Base-by-base conservation (phyloP, 73 alveolate species). In the Paramecium biaurelia region DNA sequence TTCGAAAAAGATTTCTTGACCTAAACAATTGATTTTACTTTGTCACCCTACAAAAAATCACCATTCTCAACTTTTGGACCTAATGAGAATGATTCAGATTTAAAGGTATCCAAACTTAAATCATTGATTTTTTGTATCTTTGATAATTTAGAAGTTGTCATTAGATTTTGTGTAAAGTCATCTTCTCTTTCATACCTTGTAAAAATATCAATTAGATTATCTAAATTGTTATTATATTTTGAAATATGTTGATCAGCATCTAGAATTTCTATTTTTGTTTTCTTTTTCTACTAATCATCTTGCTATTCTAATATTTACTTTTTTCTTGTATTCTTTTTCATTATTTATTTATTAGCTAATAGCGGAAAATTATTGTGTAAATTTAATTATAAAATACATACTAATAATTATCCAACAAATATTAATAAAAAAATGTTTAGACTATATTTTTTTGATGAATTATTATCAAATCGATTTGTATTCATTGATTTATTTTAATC, bases 301-400 rank as follows among this genome's bases (percentile, higher is more conserved):
- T 30, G 47, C 12, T 26, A 63, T 63, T 63, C 84, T 30, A 63
- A 32, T 63, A 23, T 38, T 32, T 63, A 24, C 45, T 32, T 63
- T 63, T 63, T 26, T 63, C 84, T 63, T 7, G 84, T 63, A 63
- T 63, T 63, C 84, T 63, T 63, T 63, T 63, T 63, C 84, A 63
- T 63, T 20, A 63, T 26, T 63, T 30, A 63, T 30, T 63, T 63
- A 63, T 26, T 32, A 5, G 49, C 45, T 63, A 12, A 63, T 6
- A 63, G 84, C 84, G 84, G 84, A 63, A 63, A 63, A 63, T 30
- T 30, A 12, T 63, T 32, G 84, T 26, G 84, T 63, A 12, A 63
- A 30, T 63, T 63, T 63, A 30, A 26, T 63, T 63, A 63, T 63
- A 63, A 63, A 63, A 63, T 53, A 53, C 34, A 15, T 18, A 18